Evolutionary conservation across 2,329 filamentous ascomycete genomes (phyloP).

Genomic region (Xylariaceae sp.): DNA sequence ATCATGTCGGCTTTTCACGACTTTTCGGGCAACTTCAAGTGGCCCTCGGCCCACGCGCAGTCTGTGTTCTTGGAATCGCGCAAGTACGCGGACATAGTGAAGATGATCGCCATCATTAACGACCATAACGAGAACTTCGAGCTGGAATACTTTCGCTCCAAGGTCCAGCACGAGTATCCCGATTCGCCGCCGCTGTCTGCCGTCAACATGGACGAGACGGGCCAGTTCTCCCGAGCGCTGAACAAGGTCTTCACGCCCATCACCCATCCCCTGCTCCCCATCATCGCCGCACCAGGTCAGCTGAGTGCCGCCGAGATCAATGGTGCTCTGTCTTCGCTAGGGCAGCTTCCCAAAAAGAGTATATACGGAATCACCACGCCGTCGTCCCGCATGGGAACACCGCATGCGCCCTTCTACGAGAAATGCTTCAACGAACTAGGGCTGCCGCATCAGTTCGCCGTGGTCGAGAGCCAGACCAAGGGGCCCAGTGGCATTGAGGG

Average conservation of each 20-base stretch:
- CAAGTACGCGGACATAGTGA: constrained; percentile 76
- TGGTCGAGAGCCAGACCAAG: constrained; percentile 62
- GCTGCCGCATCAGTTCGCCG: constrained; percentile 74
- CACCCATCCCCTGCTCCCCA: constrained; percentile 74
- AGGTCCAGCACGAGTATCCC: constrained; percentile 61
- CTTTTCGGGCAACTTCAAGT: constrained; percentile 77
- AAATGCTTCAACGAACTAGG: constrained; percentile 77
- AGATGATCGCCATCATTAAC: constrained; percentile 81
- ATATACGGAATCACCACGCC: constrained; percentile 74
- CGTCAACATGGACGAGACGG: constrained; percentile 81
- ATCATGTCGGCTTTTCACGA: constrained; percentile 93
- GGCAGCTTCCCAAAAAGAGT: constrained; percentile 70
- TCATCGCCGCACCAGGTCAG: constrained; percentile 79
- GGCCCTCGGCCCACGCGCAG: constrained; percentile 67
- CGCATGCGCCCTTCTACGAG: constrained; percentile 78
- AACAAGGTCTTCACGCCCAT: constrained; percentile 86
- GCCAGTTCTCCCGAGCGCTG: constrained; percentile 73
- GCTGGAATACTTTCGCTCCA: constrained; percentile 79
- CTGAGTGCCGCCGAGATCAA: constrained; percentile 83
- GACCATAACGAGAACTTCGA: constrained; percentile 84
- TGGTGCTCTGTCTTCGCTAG: constrained; percentile 66
- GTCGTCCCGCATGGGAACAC: constrained; percentile 53
- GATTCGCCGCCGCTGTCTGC: constrained; percentile 69
- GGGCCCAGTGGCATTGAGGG: constrained; percentile 60
- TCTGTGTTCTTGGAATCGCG: constrained; percentile 64